Percentiles rank a stretch among this genome's conserved stretches.
Conservation (phyloP, 2,329 filamentous ascomycete genomes). For the Pleoardoris graminearum region DNA sequence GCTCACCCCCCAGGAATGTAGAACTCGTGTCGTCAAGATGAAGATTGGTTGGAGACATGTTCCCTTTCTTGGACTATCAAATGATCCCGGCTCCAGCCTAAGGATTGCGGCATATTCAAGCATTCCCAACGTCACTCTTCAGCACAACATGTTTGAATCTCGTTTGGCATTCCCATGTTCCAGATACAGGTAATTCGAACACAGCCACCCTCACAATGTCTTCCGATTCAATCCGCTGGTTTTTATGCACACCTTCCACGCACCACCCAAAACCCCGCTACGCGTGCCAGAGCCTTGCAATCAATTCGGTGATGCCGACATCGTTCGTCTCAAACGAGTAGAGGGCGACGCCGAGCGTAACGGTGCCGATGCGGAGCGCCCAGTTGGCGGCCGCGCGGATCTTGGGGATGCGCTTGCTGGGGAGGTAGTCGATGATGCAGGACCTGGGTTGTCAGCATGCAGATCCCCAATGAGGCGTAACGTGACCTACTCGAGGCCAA, state of each 20-base stretch:
- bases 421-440: constrained; percentile 89
- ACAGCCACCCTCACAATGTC: not conserved
- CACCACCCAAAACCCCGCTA: constrained; percentile 40
- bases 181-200: constrained; percentile 7
- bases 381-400: constrained; percentile 71
- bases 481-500: constrained; percentile 83
- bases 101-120: no score
- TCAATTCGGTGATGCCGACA: constrained; percentile 86
- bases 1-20: no score
- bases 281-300: constrained; percentile 89
- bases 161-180: constrained; percentile 1
- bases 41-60: no score
- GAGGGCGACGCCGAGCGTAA: constrained; percentile 81
- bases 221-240: not conserved
- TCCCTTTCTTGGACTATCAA: no score
- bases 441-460: constrained; percentile 51
- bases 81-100: no score
- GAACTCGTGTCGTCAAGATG: no score
- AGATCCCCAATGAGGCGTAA: no score
- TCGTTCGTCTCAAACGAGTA: constrained; percentile 99
- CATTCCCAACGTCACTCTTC: no score
- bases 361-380: constrained; percentile 76
- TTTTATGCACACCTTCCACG: not conserved
- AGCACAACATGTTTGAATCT: no score
- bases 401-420: constrained; percentile 68